Evolutionary conservation across 345 rosid genomes (phyloP).

Genomic region (Bruguiera sexangula): DNA sequence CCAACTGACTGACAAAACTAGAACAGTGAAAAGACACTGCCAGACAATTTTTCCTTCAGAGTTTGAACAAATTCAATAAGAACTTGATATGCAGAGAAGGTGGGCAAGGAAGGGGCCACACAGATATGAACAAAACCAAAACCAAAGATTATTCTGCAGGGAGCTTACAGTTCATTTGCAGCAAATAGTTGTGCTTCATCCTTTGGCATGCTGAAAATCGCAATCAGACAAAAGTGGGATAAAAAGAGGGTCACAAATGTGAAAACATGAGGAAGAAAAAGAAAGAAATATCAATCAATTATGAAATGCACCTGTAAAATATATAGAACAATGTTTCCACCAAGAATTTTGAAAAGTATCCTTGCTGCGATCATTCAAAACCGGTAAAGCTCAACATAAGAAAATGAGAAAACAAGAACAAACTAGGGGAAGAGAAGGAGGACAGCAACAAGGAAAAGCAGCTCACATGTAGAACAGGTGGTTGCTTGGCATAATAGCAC

Average conservation of each 20-base stretch:
- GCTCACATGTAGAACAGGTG: conserved; percentile 72
- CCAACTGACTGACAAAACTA: too few relatives aligned
- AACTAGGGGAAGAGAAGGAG: not conserved
- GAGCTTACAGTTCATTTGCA: conserved; percentile 89
- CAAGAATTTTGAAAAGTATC: conserved; percentile 71
- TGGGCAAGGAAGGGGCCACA: not conserved
- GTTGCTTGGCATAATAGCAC: conserved; percentile 88
- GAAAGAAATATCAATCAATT: not conserved
- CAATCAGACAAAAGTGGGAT: not conserved
- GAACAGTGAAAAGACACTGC: too few relatives aligned
- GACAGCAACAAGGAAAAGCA: conserved; percentile 4
- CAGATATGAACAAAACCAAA: conserved; percentile 1
- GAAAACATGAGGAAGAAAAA: not conserved
- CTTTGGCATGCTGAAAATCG: conserved; percentile 82
- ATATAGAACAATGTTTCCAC: conserved; percentile 73
- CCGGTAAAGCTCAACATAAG: conserved; percentile 2
- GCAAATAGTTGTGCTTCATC: conserved; percentile 93
- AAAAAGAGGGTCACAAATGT: not conserved
- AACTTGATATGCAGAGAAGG: not conserved
- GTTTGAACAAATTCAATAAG: not conserved
- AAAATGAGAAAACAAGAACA: not conserved
- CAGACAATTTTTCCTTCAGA: not conserved
- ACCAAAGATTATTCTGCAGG: not conserved
- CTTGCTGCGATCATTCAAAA: conserved; percentile 57
- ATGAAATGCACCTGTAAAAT: conserved; percentile 71